Evolutionary conservation across 192 early-diverging fungal genomes (phyloP).

Genomic region (Glomus cerebriforme): DNA sequence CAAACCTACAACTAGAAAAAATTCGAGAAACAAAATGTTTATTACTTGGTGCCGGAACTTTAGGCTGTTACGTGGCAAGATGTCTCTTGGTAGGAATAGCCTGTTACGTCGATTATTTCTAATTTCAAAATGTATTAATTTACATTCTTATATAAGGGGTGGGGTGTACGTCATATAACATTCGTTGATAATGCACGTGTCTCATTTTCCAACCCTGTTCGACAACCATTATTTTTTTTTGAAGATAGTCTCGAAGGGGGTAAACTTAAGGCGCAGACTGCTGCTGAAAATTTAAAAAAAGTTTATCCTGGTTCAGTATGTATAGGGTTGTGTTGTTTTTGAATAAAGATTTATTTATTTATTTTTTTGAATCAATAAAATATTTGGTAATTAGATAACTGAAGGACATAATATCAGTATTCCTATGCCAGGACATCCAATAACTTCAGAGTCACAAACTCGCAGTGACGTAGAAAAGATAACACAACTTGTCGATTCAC

Average conservation of each 20-base stretch:
- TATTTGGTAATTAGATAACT: slow-evolving; percentile 51
- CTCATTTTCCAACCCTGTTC: slow-evolving; percentile 94
- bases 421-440: slow-evolving; percentile 96
- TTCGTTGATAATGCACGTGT: slow-evolving; percentile 92
- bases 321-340: slow-evolving; percentile 10
- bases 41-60: slow-evolving; percentile 90
- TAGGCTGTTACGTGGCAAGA: slow-evolving; percentile 92
- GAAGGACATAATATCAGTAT: slow-evolving; percentile 73
- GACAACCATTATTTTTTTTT: slow-evolving; percentile 92
- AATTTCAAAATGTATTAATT: neutral
- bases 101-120: neutral
- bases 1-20: slow-evolving; percentile 77
- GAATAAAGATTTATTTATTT: neutral
- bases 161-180: slow-evolving; percentile 93
- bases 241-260: slow-evolving; percentile 88
- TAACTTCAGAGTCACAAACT: slow-evolving; percentile 45
- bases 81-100: slow-evolving; percentile 60
- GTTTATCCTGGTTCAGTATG: slow-evolving; percentile 84
- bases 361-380: slow-evolving; percentile 1
- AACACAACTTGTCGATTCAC: slow-evolving; percentile 63
- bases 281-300: slow-evolving; percentile 70
- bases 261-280: slow-evolving; percentile 82
- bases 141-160: slow-evolving; percentile 57
- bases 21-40: slow-evolving; percentile 78
- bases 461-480: slow-evolving; percentile 56